Percentiles rank a stretch among this genome's conserved stretches.
Conservation (phyloP, 257 asterid species). For the Asclepias syriaca region DNA sequence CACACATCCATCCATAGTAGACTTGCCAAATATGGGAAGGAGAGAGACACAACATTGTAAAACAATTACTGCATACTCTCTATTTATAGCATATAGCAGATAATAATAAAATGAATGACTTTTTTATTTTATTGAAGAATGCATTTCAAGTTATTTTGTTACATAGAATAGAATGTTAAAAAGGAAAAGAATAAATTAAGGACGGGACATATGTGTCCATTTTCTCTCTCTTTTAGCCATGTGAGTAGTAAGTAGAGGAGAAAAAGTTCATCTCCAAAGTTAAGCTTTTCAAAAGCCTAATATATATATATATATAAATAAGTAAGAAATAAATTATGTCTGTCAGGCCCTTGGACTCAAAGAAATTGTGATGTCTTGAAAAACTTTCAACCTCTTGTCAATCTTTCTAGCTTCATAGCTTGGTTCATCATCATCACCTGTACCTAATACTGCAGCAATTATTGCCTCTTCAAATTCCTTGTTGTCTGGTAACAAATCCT, state of each 20-base stretch:
- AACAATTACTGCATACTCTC: too few relatives aligned
- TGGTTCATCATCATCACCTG: constrained; percentile 20
- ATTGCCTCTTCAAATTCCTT: constrained; percentile 83
- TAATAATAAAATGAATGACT: background rate
- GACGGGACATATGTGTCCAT: background rate
- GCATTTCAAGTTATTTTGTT: constrained; percentile 16
- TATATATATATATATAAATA: background rate
- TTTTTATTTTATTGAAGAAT: constrained; percentile 8
- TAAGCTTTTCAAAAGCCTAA: constrained; percentile 1
- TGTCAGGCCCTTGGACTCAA: constrained; percentile 48
- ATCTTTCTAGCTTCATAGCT: constrained; percentile 31
- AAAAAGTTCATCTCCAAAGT: constrained; percentile 72
- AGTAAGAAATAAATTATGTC: constrained; percentile 11
- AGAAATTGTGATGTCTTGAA: constrained; percentile 69
- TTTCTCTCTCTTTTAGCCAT: constrained; percentile 8
- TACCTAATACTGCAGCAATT: constrained; percentile 62
- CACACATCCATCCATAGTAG: too few relatives aligned
- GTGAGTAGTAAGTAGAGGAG: constrained; percentile 36
- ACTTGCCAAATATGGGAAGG: background rate
- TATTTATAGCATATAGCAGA: too few relatives aligned
- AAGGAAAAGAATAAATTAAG: background rate
- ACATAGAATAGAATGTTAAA: constrained; percentile 8
- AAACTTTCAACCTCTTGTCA: constrained; percentile 86
- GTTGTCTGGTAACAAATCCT: constrained; percentile 60
- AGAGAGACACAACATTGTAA: background rate